Percentiles rank a stretch among this genome's conserved stretches.
These are phyloP conservation scores for Colletotrichum abscissum DNA, from an alignment of 2,329 filamentous ascomycete genomes.

Conservation along the genomic window DNA sequence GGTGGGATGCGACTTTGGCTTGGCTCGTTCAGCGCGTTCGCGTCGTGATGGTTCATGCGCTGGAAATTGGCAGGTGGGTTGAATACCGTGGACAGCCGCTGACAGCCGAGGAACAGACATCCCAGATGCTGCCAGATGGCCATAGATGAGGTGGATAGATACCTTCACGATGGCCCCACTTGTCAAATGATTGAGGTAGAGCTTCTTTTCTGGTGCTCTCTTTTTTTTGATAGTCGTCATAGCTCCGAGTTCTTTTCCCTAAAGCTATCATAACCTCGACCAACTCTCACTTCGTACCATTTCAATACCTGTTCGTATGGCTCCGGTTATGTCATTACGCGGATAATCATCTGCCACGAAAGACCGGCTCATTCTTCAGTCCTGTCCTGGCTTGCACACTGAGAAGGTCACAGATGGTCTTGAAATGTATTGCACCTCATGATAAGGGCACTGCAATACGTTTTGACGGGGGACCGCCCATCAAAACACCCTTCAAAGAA, in stretches of 20 bases:
- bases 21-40: conserved; percentile 19
- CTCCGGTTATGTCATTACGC: too few species aligned
- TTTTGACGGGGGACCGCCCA: too few species aligned
- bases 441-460: background rate
- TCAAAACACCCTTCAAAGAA: too few species aligned
- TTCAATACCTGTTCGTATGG: too few species aligned
- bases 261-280: background rate
- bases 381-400: background rate
- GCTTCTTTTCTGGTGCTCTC: background rate
- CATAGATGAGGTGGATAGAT: background rate
- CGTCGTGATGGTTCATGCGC: conserved; percentile 33
- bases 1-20: conserved; percentile 9
- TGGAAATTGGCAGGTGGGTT: conserved; percentile 28
- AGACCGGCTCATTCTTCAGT: background rate
- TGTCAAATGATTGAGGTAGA: background rate
- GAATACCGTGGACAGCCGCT: background rate
- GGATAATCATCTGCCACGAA: background rate
- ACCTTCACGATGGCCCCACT: background rate
- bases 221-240: background rate
- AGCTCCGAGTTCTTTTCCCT: background rate
- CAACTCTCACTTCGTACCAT: background rate
- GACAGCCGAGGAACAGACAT: background rate
- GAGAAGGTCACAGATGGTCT: background rate
- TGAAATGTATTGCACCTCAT: background rate
- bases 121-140: background rate